Conservation (phyloP, 306 rosid species). For the Corylus avellana region DNA sequence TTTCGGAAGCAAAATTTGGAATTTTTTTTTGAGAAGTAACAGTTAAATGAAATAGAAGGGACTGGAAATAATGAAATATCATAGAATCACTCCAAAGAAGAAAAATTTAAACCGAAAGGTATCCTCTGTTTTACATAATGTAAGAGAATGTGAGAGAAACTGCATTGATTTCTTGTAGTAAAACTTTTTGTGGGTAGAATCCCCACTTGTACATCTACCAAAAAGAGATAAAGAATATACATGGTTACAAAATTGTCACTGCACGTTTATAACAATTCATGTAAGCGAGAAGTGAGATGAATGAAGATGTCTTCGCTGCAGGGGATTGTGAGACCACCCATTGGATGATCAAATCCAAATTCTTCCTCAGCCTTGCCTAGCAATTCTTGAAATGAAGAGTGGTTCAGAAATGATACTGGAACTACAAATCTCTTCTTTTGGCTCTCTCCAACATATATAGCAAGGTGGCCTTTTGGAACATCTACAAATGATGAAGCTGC, state of each 20-base stretch:
- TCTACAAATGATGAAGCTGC: background rate
- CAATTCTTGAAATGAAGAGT: constrained; percentile 42
- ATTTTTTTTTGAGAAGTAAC: background rate
- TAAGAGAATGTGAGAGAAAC: too few relatives aligned
- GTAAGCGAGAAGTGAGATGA: constrained; percentile 2
- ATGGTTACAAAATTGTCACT: background rate
- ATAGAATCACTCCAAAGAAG: background rate
- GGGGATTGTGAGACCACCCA: constrained; percentile 45
- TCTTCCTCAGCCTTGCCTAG: constrained; percentile 46
- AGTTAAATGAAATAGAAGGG: too few relatives aligned
- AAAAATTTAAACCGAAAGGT: background rate
- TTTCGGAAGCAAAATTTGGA: too few relatives aligned
- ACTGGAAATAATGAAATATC: too few relatives aligned
- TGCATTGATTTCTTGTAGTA: too few relatives aligned
- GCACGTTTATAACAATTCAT: background rate
- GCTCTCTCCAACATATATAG: constrained; percentile 48
- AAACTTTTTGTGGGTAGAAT: too few relatives aligned
- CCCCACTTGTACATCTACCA: background rate
- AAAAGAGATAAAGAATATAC: background rate
- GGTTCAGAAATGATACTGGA: constrained; percentile 40
- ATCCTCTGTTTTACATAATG: too few relatives aligned
- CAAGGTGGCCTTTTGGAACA: constrained; percentile 51
- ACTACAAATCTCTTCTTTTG: constrained; percentile 40
- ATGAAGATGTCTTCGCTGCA: constrained; percentile 19
- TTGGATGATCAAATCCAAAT: constrained; percentile 51